These are phyloP conservation scores for Alopecurus myosuroides DNA, from an alignment of 176 grass and related monocot genomes.

Conservation along the genomic window DNA sequence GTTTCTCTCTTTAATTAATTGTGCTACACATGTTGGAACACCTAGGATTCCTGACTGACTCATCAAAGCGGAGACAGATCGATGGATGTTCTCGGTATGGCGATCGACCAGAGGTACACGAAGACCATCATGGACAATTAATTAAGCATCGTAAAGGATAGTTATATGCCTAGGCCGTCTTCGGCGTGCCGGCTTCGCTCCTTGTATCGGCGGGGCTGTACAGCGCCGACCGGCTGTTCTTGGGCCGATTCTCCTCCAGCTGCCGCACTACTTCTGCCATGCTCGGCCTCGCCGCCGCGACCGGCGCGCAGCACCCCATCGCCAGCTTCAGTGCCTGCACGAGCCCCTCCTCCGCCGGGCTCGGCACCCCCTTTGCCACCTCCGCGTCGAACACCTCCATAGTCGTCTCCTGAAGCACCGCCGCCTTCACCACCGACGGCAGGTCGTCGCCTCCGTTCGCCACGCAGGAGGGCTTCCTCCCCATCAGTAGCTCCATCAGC, in stretches of 20 bases:
- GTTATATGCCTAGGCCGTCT: not conserved
- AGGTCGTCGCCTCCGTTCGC: slow-evolving; percentile 36
- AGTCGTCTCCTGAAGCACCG: slow-evolving; percentile 73
- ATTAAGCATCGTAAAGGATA: not conserved
- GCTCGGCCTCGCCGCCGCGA: slow-evolving; percentile 54
- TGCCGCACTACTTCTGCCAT: slow-evolving; percentile 80
- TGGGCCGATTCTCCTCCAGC: slow-evolving; percentile 73
- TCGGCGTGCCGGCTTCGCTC: slow-evolving; percentile 57
- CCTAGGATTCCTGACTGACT: slow-evolving; percentile 3
- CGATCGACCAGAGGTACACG: not conserved
- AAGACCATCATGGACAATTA: slow-evolving; percentile 4
- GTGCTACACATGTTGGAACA: not conserved
- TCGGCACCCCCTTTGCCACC: slow-evolving; percentile 51
- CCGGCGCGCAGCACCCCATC: slow-evolving; percentile 90
- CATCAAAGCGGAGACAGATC: not conserved
- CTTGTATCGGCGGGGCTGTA: slow-evolving; percentile 67
- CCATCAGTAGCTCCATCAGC: slow-evolving; percentile 77
- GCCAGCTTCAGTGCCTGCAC: slow-evolving; percentile 68
- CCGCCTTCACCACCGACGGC: slow-evolving; percentile 70
- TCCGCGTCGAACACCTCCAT: slow-evolving; percentile 80
- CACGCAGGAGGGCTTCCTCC: slow-evolving; percentile 38
- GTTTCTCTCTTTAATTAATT: not conserved
- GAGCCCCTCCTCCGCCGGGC: slow-evolving; percentile 45
- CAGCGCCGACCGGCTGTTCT: slow-evolving; percentile 46
- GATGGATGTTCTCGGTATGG: not conserved